Evolutionary conservation across 2,329 filamentous ascomycete species (phyloP), one percentile per base, ranked within the genome.

Genomic region (Botrytis tulipae): DNA sequence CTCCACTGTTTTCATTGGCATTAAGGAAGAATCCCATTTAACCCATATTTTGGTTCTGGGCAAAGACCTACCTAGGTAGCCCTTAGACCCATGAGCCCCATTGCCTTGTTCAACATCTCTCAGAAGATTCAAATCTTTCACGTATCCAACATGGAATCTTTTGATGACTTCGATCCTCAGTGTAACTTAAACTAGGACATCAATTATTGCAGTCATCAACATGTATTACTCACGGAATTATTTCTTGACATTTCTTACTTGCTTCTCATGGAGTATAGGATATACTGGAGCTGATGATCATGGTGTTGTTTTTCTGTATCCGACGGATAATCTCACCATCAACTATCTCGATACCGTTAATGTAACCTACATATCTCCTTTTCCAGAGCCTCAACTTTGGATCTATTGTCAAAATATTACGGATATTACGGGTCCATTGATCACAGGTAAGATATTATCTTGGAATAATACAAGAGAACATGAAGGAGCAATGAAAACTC

Each of bases 291-390:
- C 71, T n/a, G 73, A 71, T 42, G 65, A 73, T 40, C 59, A 75
- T 72, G 74, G 75, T 7, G 76, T 77, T 8, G 72, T 35, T 29
- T 78, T 77, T 51, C 59, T 76, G 20, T 77, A 74, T 54, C 77
- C 77, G 12, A 71, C 62, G n/a, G 35, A 59, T 8, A 68, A 71
- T 35, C 70, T 76, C n/a, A 75, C 75, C 4, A 32, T 77, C 62
- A 74, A 75, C 37, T 75, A 76, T 40, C 65, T 76, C 12, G 77
- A 78, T 37, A 78, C 75, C 7, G 51, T 78, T 22, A 77, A 78
- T 35, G 74, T 77, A 48, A 74, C 75, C 7, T 78, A 76, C 51
- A 74, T 71, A 3, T 78, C 77, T 40, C 61, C 63, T 16, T 78
- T 76, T 61, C 18, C 57, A 9, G 25, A 18, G 22, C 77, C 76